Evolutionary conservation across 441 rosid genomes (phyloP).

Genomic region (Adansonia grandidieri): DNA sequence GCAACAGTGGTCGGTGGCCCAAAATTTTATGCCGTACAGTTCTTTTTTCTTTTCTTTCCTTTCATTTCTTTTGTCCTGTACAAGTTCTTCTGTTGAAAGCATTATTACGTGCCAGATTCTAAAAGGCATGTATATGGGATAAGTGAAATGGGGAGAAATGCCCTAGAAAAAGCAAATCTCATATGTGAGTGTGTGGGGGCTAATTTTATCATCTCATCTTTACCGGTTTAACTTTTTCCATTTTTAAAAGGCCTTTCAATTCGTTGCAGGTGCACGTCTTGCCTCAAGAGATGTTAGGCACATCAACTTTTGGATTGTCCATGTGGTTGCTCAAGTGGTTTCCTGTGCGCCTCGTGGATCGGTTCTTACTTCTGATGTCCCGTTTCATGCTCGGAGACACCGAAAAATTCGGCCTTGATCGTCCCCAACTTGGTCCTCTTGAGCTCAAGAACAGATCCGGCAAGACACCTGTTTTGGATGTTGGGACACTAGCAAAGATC

Average conservation of each 20-base stretch:
- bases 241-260: background rate
- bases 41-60: background rate
- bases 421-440: constrained; percentile 77
- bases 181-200: too few species aligned
- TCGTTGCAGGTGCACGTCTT: constrained; percentile 74
- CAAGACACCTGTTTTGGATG: constrained; percentile 83
- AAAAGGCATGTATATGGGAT: constrained; percentile 9
- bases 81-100: constrained; percentile 9
- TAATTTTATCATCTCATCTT: too few species aligned
- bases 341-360: constrained; percentile 63
- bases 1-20: constrained; percentile 23
- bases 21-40: constrained; percentile 21
- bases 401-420: constrained; percentile 52
- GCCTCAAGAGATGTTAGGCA: constrained; percentile 83
- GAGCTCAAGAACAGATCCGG: constrained; percentile 62
- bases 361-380: constrained; percentile 56
- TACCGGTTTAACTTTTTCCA: background rate
- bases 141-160: constrained; percentile 9
- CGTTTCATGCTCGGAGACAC: constrained; percentile 66
- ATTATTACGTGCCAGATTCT: constrained; percentile 26
- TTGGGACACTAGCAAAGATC: constrained; percentile 74
- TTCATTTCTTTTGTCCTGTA: background rate
- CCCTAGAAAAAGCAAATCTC: background rate
- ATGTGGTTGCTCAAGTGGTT: constrained; percentile 79
- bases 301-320: constrained; percentile 73